Base-by-base conservation (phyloP, 805 yeast genomes). In the Torulaspora maleeae region DNA sequence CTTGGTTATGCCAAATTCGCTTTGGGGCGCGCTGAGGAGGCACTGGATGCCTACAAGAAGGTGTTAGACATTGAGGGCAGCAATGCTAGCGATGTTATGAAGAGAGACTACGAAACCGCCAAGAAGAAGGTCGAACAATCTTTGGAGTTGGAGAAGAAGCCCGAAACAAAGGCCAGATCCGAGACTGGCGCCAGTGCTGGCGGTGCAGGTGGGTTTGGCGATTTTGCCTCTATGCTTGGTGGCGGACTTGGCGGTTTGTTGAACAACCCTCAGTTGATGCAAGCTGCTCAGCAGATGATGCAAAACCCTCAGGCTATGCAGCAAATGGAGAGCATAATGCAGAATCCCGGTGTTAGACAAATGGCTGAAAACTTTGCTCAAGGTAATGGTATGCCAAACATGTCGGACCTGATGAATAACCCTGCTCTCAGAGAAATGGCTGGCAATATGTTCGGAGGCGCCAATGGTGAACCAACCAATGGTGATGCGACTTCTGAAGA, bases 1-100 rank as follows among this genome's bases (percentile, higher is more conserved):
- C 74, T 93, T 55, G 99, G 98, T 2, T 79, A 90, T 56, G 98
- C 99, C 4, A 80, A 83, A 62, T 91, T 83, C 66, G 95, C 96
- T n/a, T 73, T 85, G 48, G 95, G 95, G n/a, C 91, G 90, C 62
- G 82, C 91, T 48, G 81, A 85, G 67, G 95, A 84, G 42, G 79
- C 99, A 10, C 73, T 89, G 73, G 84, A 88, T 38, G 97, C 98
- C 24, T 93, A 93, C 70, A 82, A 86, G 68, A 76, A 75, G 53
- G 99, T 96, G 32, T 68, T 93, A 54, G 89, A 86, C 47, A 79
- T 80, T 46, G 98, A 93, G 70, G 96, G 97, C 36, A 85, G 80
- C 36, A 69, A 72, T 20, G 88, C 91, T 38, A 79, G 90, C 6
- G 95, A 85, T 33, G 90, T 93, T 13, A 91, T 91, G 96, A 78